These are phyloP conservation scores for Lagenidium giganteum DNA, from an alignment of 352 stramenopile species.

Conservation along the genomic window DNA sequence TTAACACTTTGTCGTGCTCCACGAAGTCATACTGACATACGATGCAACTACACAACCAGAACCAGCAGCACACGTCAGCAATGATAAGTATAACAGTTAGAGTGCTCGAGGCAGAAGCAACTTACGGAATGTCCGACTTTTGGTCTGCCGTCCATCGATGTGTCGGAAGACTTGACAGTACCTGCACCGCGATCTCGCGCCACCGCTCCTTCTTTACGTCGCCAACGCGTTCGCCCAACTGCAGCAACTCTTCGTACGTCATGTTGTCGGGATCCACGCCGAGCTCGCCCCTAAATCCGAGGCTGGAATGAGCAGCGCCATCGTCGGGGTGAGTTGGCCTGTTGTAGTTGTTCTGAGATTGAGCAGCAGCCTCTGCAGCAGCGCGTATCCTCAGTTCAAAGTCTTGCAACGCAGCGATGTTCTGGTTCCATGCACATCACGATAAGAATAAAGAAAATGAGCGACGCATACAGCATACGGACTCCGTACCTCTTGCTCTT, in stretches of 20 bases:
- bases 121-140: constrained; percentile 52
- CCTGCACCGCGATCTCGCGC: constrained; percentile 50
- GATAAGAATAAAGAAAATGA: constrained; percentile 1
- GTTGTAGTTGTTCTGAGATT: constrained; percentile 10
- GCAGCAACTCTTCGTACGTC: constrained; percentile 74
- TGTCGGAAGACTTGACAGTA: constrained; percentile 58
- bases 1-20: constrained; percentile 48
- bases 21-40: constrained; percentile 69
- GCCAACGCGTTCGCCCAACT: constrained; percentile 60
- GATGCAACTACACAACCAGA: constrained; percentile 38
- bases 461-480: background rate
- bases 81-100: background rate
- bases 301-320: too few relatives aligned
- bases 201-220: constrained; percentile 78
- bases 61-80: background rate
- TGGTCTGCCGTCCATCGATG: constrained; percentile 42
- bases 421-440: constrained; percentile 20
- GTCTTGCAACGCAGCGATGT: constrained; percentile 65
- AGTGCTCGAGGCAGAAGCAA: constrained; percentile 2
- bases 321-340: constrained; percentile 3
- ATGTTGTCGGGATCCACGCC: constrained; percentile 75
- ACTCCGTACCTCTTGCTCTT: constrained; percentile 55
- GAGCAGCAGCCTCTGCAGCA: background rate
- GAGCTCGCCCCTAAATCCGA: constrained; percentile 1
- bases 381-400: constrained; percentile 37